Base-by-base conservation (phyloP, 2,329 filamentous ascomycete genomes). In the Fusarium incarnatum region DNA sequence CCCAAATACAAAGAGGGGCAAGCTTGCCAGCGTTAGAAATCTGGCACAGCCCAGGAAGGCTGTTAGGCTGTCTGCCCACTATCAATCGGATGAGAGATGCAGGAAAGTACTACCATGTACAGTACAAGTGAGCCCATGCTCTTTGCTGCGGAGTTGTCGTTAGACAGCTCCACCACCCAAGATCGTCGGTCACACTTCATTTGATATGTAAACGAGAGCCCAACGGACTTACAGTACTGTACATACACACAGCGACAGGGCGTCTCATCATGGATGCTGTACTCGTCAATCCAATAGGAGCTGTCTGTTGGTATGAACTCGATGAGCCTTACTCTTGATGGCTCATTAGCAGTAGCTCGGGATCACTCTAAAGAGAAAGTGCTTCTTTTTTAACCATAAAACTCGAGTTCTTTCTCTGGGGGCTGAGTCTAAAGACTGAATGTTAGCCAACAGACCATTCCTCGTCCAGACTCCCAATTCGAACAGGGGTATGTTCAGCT, bases 401-500 rank as follows among this genome's bases (percentile, higher is more conserved):
- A 50, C 20, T 60, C 46, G 49, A 50, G 60, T 34, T 70, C 47
- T 58, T 69, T 65, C 48, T 55, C 45, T 40, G 37, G 49, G 64
- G 57, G 60, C 62, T 61, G 61, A 55, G 62, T 42, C 45, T 67
- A 59, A 53, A 57, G 56, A 53, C 45, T 54, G 48, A 47, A 54
- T 56, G 28, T 18, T 48, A 27, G 41, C 41, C 55, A 44, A n/a
- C 30, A 46, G 40, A 41, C 46, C 53, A 67, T 67, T 56, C 53
- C 32, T 53, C 23, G 41, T 41, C 54, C 22, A 71, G 47, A 53
- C 47, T 55, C 45, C 41, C 20, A 50, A 52, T 37, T 16, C 25
- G 44, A 53, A 47, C 54, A 60, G 59, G 58, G 55, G 47, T 50
- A 30, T 30, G 45, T 70, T 74, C 72, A 74, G 72, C 72, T 74